Percentiles rank a stretch among this genome's conserved stretches.
Evolutionary conservation across 176 grass and related monocot species (phyloP).

Genomic region (Raddia guianensis): DNA sequence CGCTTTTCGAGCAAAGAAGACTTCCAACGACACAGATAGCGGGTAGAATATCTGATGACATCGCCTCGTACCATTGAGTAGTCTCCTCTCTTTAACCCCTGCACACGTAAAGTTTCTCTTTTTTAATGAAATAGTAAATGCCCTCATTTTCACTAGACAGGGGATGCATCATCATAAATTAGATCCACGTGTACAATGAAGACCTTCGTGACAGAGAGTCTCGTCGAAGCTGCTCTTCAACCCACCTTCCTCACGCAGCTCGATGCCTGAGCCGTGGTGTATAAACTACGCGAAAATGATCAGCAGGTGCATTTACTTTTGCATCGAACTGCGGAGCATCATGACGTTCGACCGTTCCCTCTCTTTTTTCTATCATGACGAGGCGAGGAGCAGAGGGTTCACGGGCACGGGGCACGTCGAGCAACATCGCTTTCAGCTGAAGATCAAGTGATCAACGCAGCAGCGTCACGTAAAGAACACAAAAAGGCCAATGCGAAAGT

Average conservation of each 20-base stretch:
- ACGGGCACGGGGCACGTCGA: constrained; percentile 32
- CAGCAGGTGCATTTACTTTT: neutral
- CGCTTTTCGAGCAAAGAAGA: too few species aligned
- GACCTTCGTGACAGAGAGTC: too few species aligned
- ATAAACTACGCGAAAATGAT: constrained; percentile 39
- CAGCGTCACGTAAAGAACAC: constrained; percentile 25
- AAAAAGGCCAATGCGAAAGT: neutral
- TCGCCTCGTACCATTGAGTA: too few species aligned
- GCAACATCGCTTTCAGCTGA: neutral
- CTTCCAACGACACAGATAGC: too few species aligned
- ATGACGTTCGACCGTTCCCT: constrained; percentile 24
- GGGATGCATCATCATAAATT: too few species aligned
- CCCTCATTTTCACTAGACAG: too few species aligned
- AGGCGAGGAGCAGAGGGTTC: constrained; percentile 3
- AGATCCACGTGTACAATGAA: too few species aligned
- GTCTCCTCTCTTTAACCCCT: too few species aligned
- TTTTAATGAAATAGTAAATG: too few species aligned
- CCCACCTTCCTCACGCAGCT: neutral
- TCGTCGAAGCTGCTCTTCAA: too few species aligned
- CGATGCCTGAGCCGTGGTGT: neutral
- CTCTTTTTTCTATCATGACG: neutral
- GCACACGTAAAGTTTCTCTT: too few species aligned
- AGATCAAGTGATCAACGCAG: neutral
- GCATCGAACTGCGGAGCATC: constrained; percentile 14
- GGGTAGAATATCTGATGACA: too few species aligned